Percentiles rank a stretch among this genome's conserved stretches.
Evolutionary conservation across 805 yeast species (phyloP).

Genomic region (Saccharomycopsis olivae): DNA sequence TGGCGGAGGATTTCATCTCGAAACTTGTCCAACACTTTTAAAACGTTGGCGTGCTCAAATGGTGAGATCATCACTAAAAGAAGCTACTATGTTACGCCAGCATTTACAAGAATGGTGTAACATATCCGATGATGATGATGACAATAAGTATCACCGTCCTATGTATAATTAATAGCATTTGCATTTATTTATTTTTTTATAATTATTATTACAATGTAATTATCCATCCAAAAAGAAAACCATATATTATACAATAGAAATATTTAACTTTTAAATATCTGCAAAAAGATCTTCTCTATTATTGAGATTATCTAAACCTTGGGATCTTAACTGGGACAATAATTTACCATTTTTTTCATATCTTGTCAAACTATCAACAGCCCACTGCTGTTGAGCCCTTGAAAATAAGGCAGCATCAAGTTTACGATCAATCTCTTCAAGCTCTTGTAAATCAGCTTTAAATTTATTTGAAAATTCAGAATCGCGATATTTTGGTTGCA

Average conservation of each 20-base stretch:
- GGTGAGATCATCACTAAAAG: slow-evolving; percentile 36
- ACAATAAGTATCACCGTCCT: too few species aligned
- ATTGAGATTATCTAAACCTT: slow-evolving; percentile 14
- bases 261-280: background rate
- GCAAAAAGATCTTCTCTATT: slow-evolving; percentile 9
- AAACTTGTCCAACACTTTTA: slow-evolving; percentile 67
- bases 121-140: slow-evolving; percentile 31
- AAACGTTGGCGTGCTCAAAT: slow-evolving; percentile 30
- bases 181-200: too few species aligned
- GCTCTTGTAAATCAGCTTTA: slow-evolving; percentile 14
- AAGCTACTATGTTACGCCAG: slow-evolving; percentile 44
- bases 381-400: slow-evolving; percentile 4
- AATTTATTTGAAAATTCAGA: slow-evolving; percentile 12
- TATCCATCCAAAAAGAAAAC: too few species aligned
- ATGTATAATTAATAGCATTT: too few species aligned
- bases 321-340: slow-evolving; percentile 7
- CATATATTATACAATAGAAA: background rate
- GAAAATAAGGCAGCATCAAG: slow-evolving; percentile 4
- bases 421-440: slow-evolving; percentile 14
- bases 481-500: background rate
- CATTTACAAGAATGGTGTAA: slow-evolving; percentile 62
- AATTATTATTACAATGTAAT: too few species aligned
- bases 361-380: slow-evolving; percentile 12
- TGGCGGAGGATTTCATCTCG: slow-evolving; percentile 61
- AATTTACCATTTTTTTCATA: slow-evolving; percentile 9